phyloP scores from a whole-genome alignment of 176 grass and related monocot genomes.

The Poa pratensis region DNA sequence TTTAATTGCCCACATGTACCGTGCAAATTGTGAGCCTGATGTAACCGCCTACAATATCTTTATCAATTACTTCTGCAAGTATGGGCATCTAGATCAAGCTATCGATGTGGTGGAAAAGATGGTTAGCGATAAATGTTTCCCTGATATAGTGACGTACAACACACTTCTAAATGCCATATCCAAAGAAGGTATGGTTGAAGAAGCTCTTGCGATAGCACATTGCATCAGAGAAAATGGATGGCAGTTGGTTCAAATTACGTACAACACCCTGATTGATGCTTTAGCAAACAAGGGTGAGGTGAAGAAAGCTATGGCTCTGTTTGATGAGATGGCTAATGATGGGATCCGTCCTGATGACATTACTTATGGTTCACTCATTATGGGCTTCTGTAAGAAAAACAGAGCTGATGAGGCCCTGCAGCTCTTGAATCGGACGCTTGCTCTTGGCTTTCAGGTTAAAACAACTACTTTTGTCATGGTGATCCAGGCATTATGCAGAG shows the following conservation, averaged over 20 bases:
- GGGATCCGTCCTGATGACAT: constrained; percentile 66
- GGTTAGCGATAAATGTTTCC: constrained; percentile 56
- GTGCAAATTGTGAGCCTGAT: constrained; percentile 53
- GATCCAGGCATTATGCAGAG: constrained; percentile 68
- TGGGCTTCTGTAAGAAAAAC: constrained; percentile 72
- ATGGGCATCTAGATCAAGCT: constrained; percentile 63
- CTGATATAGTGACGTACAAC: constrained; percentile 85
- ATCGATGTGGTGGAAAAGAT: constrained; percentile 72
- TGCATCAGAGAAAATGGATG: constrained; percentile 62
- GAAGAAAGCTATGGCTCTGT: constrained; percentile 58
- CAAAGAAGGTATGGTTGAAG: constrained; percentile 62
- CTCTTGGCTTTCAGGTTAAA: constrained; percentile 66
- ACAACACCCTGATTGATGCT: constrained; percentile 78
- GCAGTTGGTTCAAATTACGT: constrained; percentile 62
- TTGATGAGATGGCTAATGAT: constrained; percentile 67
- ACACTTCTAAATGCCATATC: constrained; percentile 69
- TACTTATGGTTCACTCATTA: constrained; percentile 72
- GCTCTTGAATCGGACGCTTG: constrained; percentile 59
- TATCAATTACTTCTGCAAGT: constrained; percentile 74
- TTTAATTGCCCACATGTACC: constrained; percentile 62
- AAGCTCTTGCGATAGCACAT: constrained; percentile 62
- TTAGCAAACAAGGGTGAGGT: constrained; percentile 67
- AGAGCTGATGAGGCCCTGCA: constrained; percentile 57
- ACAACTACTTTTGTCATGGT: constrained; percentile 65
- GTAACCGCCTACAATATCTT: constrained; percentile 81